Evolutionary conservation across 805 yeast species (phyloP).

Genomic region (Metschnikowia sp.): DNA sequence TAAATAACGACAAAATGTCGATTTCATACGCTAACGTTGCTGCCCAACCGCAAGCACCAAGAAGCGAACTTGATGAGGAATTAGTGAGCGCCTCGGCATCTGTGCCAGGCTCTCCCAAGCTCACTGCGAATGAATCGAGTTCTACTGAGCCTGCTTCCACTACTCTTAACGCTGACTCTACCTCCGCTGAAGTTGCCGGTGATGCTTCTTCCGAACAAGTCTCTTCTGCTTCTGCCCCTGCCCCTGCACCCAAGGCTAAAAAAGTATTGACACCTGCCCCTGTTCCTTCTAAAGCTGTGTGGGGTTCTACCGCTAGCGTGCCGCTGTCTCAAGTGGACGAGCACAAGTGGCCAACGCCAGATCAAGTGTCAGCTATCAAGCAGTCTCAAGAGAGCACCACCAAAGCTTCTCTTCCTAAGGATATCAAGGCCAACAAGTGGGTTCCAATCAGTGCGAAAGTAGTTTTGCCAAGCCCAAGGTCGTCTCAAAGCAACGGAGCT

Average conservation of each 20-base stretch:
- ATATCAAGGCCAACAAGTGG: conserved; percentile 44
- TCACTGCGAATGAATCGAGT: conserved; percentile 1
- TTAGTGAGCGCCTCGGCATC: conserved; percentile 7
- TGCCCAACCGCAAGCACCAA: conserved; percentile 29
- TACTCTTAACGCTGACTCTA: neutral
- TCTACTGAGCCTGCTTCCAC: conserved; percentile 6
- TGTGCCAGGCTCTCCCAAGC: conserved; percentile 5
- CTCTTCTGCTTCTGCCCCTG: conserved; percentile 8
- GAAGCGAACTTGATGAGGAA: conserved; percentile 12
- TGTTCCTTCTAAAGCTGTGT: conserved; percentile 41
- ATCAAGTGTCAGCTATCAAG: conserved; percentile 22
- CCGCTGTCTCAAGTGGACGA: conserved; percentile 32
- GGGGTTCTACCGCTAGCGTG: conserved; percentile 32
- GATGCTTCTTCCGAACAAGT: conserved; percentile 4
- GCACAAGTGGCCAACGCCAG: conserved; percentile 44
- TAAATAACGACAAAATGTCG: conserved; percentile 14
- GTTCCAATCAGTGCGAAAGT: conserved; percentile 44
- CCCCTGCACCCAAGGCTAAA: conserved; percentile 20
- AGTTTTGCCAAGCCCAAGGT: conserved; percentile 36
- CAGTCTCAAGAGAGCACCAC: conserved; percentile 14
- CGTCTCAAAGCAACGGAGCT: conserved; percentile 18
- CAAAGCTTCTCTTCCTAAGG: conserved; percentile 21
- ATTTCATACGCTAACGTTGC: conserved; percentile 43
- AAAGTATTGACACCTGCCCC: conserved; percentile 45
- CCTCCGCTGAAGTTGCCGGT: conserved; percentile 5